Conservation (phyloP, 768 basidiomycete species). For the Astraeus odoratus region DNA sequence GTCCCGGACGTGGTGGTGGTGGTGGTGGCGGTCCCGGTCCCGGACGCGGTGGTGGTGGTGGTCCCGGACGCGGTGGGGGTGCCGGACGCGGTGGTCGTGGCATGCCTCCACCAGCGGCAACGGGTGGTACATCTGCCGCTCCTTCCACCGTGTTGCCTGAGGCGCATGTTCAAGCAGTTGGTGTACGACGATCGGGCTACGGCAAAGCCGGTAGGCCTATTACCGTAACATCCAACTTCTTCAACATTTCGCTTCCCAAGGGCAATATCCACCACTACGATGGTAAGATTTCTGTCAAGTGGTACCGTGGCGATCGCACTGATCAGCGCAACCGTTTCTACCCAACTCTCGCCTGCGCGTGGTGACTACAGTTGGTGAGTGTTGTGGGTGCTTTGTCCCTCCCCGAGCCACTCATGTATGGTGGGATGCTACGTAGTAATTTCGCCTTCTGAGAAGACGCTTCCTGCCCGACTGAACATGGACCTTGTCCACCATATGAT, state of each 20-base stretch:
- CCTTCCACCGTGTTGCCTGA: constrained; percentile 28
- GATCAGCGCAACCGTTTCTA: constrained; percentile 10
- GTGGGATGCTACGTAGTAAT: constrained; percentile 40
- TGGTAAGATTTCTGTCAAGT: constrained; percentile 37
- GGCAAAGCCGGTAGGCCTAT: constrained; percentile 48
- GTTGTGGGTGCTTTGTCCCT: neutral
- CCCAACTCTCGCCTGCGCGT: neutral
- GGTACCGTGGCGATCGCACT: constrained; percentile 11
- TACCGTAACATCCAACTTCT: constrained; percentile 52
- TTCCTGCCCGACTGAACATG: constrained; percentile 64
- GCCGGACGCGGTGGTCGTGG: constrained; percentile 27
- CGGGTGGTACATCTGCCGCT: constrained; percentile 16
- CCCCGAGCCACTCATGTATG: constrained; percentile 8
- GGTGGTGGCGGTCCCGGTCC: constrained; percentile 26
- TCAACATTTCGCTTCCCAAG: constrained; percentile 53
- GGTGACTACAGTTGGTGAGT: constrained; percentile 17
- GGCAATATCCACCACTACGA: constrained; percentile 72
- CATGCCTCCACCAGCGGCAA: constrained; percentile 15
- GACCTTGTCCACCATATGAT: constrained; percentile 64
- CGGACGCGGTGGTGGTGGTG: constrained; percentile 24
- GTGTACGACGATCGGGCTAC: constrained; percentile 62
- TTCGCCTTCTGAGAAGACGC: constrained; percentile 56
- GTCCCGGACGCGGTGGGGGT: constrained; percentile 14
- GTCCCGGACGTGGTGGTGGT: too few relatives aligned
- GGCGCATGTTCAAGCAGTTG: constrained; percentile 44